phyloP scores from a whole-genome alignment of 2,329 filamentous ascomycete genomes.

The Pseudogymnoascus sp. region DNA sequence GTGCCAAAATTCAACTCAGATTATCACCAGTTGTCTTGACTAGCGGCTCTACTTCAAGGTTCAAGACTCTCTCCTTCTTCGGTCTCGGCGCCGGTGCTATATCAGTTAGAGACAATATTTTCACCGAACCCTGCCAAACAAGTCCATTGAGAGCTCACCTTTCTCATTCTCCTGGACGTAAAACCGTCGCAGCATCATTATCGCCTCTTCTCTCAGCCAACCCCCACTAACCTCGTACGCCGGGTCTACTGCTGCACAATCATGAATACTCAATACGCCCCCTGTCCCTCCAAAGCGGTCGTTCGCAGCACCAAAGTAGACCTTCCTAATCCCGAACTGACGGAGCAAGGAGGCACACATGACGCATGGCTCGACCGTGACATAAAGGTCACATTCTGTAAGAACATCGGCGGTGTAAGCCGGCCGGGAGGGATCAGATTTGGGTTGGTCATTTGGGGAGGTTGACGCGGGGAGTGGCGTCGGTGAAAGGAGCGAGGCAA shows the following conservation, averaged over 20 bases:
- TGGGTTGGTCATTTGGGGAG: conserved; percentile 17
- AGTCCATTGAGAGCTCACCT: conserved; percentile 43
- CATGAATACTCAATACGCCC: conserved; percentile 80
- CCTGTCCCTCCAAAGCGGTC: conserved; percentile 96
- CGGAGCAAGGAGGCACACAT: conserved; percentile 94
- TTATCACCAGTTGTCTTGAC: background rate
- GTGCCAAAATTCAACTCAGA: background rate
- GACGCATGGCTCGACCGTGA: conserved; percentile 96
- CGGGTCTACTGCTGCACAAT: conserved; percentile 18
- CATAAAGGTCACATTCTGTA: conserved; percentile 70
- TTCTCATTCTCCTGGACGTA: conserved; percentile 97
- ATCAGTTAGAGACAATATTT: background rate
- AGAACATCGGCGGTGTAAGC: conserved; percentile 52
- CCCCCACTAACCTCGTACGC: conserved; percentile 80
- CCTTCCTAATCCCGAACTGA: conserved; percentile 78
- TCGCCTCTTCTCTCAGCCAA: conserved; percentile 83
- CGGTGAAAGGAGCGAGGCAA: conserved; percentile 52
- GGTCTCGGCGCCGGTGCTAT: conserved; percentile 27
- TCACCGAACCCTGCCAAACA: background rate
- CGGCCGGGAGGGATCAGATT: conserved; percentile 39
- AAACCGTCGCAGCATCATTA: conserved; percentile 84
- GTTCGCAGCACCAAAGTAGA: conserved; percentile 93
- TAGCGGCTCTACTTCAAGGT: conserved; percentile 25
- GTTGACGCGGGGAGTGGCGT: conserved; percentile 42
- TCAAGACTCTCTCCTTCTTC: conserved; percentile 27